phyloP scores from a whole-genome alignment of 257 asterid species.

The Anisodus tanguticus region DNA sequence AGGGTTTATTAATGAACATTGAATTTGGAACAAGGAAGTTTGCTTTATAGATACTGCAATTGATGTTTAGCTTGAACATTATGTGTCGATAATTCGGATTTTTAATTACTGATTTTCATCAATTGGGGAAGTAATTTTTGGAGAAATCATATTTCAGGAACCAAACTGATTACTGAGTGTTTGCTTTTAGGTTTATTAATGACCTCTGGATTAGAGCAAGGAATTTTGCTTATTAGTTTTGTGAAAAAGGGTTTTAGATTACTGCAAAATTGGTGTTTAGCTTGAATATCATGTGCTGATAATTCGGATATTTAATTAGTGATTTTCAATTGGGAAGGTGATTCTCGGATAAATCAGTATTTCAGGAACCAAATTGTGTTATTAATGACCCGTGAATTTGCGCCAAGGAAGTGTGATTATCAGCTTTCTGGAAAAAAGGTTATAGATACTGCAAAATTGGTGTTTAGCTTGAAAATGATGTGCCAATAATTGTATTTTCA shows the following conservation, averaged over 20 bases:
- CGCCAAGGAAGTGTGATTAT: too few species aligned
- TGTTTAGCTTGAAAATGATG: too few species aligned
- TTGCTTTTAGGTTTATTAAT: background rate
- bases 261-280: background rate
- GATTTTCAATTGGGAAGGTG: too few species aligned
- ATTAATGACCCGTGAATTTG: too few species aligned
- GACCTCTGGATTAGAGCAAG: background rate
- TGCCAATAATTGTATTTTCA: too few species aligned
- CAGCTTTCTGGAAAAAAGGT: too few species aligned
- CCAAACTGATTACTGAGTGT: background rate
- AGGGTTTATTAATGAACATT: background rate
- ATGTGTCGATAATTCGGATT: background rate
- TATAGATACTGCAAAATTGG: too few species aligned
- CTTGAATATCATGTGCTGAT: background rate
- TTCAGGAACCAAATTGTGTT: background rate
- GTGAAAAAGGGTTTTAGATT: background rate
- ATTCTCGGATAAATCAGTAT: background rate
- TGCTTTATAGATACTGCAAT: background rate
- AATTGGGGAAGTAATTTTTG: background rate
- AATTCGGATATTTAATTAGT: too few species aligned
- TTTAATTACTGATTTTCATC: background rate
- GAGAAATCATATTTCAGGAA: background rate
- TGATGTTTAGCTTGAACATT: background rate
- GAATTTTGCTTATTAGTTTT: background rate
- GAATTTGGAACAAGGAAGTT: background rate